Conservation (phyloP, 306 rosid genomes). For the Albizia julibrissin region DNA sequence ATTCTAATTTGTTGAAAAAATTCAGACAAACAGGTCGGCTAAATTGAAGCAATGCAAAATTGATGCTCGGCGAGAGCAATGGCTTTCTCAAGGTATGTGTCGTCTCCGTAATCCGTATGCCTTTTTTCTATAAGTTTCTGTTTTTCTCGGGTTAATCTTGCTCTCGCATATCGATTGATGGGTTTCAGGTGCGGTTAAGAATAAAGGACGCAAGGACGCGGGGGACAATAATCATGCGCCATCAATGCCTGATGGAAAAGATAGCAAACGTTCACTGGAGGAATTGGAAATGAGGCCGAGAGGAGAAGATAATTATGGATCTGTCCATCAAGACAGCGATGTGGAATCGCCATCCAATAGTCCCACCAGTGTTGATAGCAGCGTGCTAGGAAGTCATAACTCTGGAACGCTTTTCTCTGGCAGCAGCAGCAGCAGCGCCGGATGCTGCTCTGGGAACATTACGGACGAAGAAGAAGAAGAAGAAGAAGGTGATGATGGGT, state of each 20-base stretch:
- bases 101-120: no score
- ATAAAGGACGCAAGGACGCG: constrained; percentile 63
- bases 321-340: constrained; percentile 64
- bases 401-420: constrained; percentile 78
- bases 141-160: constrained; percentile 1
- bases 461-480: constrained; percentile 58
- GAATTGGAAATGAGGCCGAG: constrained; percentile 48
- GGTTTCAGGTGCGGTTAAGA: constrained; percentile 64
- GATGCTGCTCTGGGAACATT: constrained; percentile 79
- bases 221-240: constrained; percentile 40
- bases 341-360: constrained; percentile 64
- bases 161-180: constrained; percentile 13
- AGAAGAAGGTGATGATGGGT: constrained; percentile 68
- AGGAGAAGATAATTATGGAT: constrained; percentile 51
- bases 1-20: background rate
- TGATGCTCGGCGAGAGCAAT: constrained; percentile 97
- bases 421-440: constrained; percentile 62
- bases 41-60: constrained; percentile 97
- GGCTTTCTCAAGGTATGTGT: constrained; percentile 81
- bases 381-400: constrained; percentile 57
- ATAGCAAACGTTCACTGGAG: constrained; percentile 42
- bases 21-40: constrained; percentile 84
- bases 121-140: constrained; percentile 9
- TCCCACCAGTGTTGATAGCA: constrained; percentile 58
- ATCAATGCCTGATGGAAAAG: constrained; percentile 30